Evolutionary conservation across 768 basidiomycete species (phyloP), one percentile per base, ranked within the genome.

Genomic region (Boletus huronensis): DNA sequence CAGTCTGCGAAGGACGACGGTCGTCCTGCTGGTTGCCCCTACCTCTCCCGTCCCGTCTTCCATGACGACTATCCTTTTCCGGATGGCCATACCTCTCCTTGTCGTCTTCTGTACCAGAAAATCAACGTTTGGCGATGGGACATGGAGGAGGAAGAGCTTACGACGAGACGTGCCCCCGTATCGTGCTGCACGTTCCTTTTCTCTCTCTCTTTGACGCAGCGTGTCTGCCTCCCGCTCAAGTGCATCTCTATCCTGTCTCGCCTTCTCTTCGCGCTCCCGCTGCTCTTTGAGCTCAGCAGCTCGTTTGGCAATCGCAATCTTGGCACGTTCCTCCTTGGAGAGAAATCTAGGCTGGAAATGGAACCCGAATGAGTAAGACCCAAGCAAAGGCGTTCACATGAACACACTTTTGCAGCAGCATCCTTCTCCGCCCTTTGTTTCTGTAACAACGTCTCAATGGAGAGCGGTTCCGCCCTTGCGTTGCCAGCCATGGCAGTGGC

Each of bases 381-480:
- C 31, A 1, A 32, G 45, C 35, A 21, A 23, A 43, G n/a, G 7
- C 19, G 16, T 8, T 1, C 6, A 26, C 28, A 31, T 1, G 8
- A n/a, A 67, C 70, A 29, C 53, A 92, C 95, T 81, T 93, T 97
- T 47, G 93, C 76, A 46, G 93, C 90, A 1, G 88, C 90, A 56
- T 97, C 93, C 64, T 88, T 93, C 68, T 96, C 94, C 35, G 78
- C 82, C 61, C 82, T 86, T 73, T 98, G 96, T 73, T 87, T 90
- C 62, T 88, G 83, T 25, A 98, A 77, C 55, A 98, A 74, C 35
- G 82, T 78, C 66, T 97, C 93, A 56, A 98, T 95, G 6, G 93
- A 96, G 38, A 97, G 75, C 1, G 95, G 95, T 67, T 87, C 83
- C 42, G 80, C 58, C 58, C 72, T 75, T 19, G 71, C 63, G 40